Evolutionary conservation across 2,329 filamentous ascomycete species (phyloP), one percentile per base, ranked within the genome.

Genomic region (Penicillium sp.): DNA sequence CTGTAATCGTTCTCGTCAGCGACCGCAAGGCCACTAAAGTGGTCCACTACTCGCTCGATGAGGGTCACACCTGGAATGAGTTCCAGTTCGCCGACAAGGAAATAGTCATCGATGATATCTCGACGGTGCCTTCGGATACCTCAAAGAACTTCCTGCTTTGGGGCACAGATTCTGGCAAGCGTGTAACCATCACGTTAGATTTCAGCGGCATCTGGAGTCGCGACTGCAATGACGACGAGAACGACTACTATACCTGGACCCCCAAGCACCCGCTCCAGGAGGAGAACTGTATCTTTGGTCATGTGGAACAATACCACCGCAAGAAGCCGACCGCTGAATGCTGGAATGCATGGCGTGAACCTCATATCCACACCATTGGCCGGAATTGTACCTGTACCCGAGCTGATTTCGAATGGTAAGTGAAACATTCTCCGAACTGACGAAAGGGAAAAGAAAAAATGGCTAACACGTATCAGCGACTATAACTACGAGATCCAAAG

Each of bases 101-200:
- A 34, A 81, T 95, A 59, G 75, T 80, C 3, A 82, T 97, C 28
- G 75, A 81, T 14, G 87, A 93, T 62, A 87, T 99, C 55, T 90
- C 90, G 0, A 96, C 92, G 1, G 80, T 96, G 1, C 87, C 88
- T 3, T 92, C 88, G 19, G 93, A 95, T 62, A 89, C 84, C 5
- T 95, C 91, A 16, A 84, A 88, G 46, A 95, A 95, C 66, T 96
- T 99, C 68, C 70, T 99, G 16, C 76, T 99, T 16, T 99, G 93
- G 95, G 89, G 86, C 53, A 76, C 72, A 49, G 79, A 82, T 52
- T 72, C 64, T 16, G 61, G 77, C 30, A 78, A 78, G 41, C 70
- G 90, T 14, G 80, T 86, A 43, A 86, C 89, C 0, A 76, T 95
- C 63, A 95, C 95, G 58, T 69, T 99, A 7, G 93, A 99, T 72